phyloP scores from a whole-genome alignment of 2,329 filamentous ascomycete species.

The Aspergillus pseudonomiae region DNA sequence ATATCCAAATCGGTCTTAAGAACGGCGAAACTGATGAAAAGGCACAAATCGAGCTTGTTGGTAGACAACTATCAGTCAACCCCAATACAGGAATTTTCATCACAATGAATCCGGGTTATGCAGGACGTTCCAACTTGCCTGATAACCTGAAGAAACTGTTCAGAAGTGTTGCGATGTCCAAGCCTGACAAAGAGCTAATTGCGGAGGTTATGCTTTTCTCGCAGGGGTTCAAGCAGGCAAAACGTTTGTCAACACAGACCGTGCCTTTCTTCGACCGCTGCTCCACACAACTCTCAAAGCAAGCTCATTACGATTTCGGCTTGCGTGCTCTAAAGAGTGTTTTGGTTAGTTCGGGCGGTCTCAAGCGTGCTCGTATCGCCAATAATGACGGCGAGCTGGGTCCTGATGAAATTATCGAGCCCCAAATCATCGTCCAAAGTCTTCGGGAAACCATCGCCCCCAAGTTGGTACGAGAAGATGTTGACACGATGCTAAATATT shows the following conservation, averaged over 20 bases:
- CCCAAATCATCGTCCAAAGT: slow-evolving; percentile 98
- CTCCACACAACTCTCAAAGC: slow-evolving; percentile 78
- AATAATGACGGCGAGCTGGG: slow-evolving; percentile 59
- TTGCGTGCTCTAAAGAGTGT: slow-evolving; percentile 98
- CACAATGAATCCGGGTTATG: slow-evolving; percentile 99
- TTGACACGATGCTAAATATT: slow-evolving; percentile 81
- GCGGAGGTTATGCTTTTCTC: slow-evolving; percentile 99
- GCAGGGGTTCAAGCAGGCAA: slow-evolving; percentile 96
- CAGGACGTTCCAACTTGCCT: slow-evolving; percentile 93
- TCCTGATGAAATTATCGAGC: slow-evolving; percentile 77
- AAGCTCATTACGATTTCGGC: slow-evolving; percentile 98
- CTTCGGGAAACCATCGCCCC: slow-evolving; percentile 97
- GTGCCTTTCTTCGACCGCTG: slow-evolving; percentile 99
- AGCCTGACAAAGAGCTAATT: slow-evolving; percentile 98
- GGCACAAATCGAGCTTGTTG: slow-evolving; percentile 90
- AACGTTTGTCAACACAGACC: slow-evolving; percentile 88
- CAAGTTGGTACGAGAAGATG: slow-evolving; percentile 91
- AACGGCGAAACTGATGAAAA: slow-evolving; percentile 80
- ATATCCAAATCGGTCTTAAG: slow-evolving; percentile 94
- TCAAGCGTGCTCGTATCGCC: slow-evolving; percentile 82
- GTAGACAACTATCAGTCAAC: slow-evolving; percentile 86
- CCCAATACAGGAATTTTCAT: slow-evolving; percentile 98
- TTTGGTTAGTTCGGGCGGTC: slow-evolving; percentile 91
- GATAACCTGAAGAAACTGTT: slow-evolving; percentile 99
- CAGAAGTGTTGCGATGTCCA: slow-evolving; percentile 99